Percentiles rank a stretch among this genome's conserved stretches.
Conservation (phyloP, 306 rosid species). For the Cotoneaster glaucophyllus region DNA sequence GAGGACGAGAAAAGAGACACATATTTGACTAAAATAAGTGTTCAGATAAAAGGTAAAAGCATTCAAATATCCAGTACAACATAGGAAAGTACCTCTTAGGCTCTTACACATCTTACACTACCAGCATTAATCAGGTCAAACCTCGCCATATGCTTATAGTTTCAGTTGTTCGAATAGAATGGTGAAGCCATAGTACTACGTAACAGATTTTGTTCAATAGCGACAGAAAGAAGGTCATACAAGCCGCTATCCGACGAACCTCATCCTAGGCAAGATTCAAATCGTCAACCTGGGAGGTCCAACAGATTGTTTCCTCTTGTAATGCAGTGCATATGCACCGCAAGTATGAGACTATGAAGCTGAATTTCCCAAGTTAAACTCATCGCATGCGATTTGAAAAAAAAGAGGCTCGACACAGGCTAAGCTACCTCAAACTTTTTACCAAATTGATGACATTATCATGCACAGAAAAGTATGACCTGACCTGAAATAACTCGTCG, state of each 20-base stretch:
- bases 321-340: background rate
- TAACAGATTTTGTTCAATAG: background rate
- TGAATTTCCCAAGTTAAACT: background rate
- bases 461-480: slow-evolving; percentile 18
- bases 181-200: background rate
- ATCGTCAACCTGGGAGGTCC: background rate
- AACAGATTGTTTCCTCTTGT: background rate
- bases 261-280: background rate
- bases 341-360: background rate
- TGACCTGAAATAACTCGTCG: slow-evolving; percentile 78
- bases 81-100: background rate
- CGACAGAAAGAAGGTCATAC: background rate
- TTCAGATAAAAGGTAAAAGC: background rate
- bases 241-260: background rate
- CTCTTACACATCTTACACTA: background rate
- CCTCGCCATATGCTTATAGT: background rate
- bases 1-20: background rate
- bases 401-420: slow-evolving; percentile 12
- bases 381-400: background rate
- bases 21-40: background rate
- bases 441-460: slow-evolving; percentile 7
- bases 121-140: background rate
- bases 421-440: slow-evolving; percentile 1
- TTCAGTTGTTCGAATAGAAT: background rate
- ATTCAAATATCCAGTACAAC: background rate